Evolutionary conservation across 2,329 filamentous ascomycete species (phyloP), one percentile per base, ranked within the genome.

Genomic region (Colletotrichum navitas): DNA sequence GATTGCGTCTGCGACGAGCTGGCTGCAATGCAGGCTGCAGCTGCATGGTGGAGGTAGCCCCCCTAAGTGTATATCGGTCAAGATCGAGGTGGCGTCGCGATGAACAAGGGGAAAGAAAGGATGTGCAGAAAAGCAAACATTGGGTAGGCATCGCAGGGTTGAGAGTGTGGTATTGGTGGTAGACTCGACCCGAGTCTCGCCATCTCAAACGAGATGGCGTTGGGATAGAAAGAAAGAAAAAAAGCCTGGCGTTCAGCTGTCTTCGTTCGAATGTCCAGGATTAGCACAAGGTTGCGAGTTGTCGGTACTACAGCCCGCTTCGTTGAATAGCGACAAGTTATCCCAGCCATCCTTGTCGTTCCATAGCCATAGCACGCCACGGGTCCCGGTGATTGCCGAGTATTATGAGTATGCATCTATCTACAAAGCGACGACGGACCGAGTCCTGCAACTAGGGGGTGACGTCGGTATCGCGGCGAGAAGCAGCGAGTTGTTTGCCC

Each of bases 51-150:
- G n/a, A 52, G 61, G 51, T 6, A 45, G 55, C 66, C 60, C 62
- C 67, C 61, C 45, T 36, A 66, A 39, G 47, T 51, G 51, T 61
- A 32, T 64, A 60, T 34, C 47, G 63, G 49, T 60, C 56, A 32
- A 66, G 63, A 62, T 68, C 56, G 65, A 58, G 43, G 68, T 68
- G 43, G 58, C 41, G 68, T 59, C 58, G 58, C 41, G 29, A 51
- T 63, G 12, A 36, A 43, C 34, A 68, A 58, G 68, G 51, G 64
- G 36, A 71, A 71, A 68, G 58, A 68, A 58, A 68, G 61, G 61
- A 69, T 49, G 66, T 11, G 51, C 41, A 43, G 64, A 71, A 71
- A 71, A 71, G 68, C 51, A 68, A 71, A 36, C 36, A 24, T 52
- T 39, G 47, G n/a, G 5, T 12, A 39, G 16, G 39, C 24, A 51